Percentiles rank a stretch among this genome's conserved stretches.
Evolutionary conservation across 2,329 filamentous ascomycete genomes (phyloP).

Genomic region (Nannizzia gypsea): DNA sequence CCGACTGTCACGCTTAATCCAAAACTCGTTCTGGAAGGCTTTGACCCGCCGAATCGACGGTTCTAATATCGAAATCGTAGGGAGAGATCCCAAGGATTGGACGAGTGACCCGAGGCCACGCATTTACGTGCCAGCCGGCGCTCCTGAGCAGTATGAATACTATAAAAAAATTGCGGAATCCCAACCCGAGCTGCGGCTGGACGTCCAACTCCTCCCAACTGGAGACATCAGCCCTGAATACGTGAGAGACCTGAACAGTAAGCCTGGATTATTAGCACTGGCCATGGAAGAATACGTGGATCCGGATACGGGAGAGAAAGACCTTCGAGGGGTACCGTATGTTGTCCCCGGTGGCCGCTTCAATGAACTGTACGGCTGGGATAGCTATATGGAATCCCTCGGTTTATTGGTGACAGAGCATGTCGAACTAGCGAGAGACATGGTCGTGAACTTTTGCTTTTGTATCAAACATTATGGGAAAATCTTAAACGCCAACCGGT

Average conservation of each 20-base stretch:
- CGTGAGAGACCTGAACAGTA: constrained; percentile 70
- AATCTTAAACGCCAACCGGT: constrained; percentile 90
- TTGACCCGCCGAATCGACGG: constrained; percentile 84
- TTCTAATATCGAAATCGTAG: constrained; percentile 65
- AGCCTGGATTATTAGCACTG: constrained; percentile 78
- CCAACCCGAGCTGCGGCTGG: constrained; percentile 70
- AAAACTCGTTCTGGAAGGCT: constrained; percentile 83
- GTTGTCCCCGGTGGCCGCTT: constrained; percentile 96
- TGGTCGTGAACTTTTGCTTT: constrained; percentile 96
- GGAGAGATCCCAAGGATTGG: constrained; percentile 89
- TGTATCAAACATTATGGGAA: constrained; percentile 98
- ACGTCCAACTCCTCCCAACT: constrained; percentile 64
- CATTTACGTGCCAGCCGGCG: constrained; percentile 78
- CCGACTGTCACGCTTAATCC: constrained; percentile 73
- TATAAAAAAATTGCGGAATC: constrained; percentile 70
- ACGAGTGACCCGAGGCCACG: constrained; percentile 77
- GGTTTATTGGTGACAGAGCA: constrained; percentile 78
- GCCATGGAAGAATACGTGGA: constrained; percentile 70
- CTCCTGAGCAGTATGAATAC: constrained; percentile 79
- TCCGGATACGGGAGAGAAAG: constrained; percentile 54
- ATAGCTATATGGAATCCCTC: constrained; percentile 96
- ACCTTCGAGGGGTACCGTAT: constrained; percentile 72
- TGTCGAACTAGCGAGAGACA: constrained; percentile 76
- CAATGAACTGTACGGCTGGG: constrained; percentile 98
- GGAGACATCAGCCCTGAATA: constrained; percentile 64